These are phyloP conservation scores for Voacanga thouarsii DNA, from an alignment of 257 asterid genomes.

Conservation along the genomic window DNA sequence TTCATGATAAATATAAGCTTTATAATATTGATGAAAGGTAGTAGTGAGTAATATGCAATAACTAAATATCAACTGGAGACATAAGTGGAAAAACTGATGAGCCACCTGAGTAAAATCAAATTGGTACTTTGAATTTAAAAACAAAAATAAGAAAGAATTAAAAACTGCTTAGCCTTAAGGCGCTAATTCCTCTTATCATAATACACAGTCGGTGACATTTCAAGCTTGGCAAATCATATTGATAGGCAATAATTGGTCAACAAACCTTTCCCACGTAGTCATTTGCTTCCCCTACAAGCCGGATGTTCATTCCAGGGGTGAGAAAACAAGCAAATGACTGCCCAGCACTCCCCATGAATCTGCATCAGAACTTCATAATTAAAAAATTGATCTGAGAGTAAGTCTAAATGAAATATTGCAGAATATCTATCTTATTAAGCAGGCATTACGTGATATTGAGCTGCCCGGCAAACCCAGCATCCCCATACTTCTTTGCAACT, in stretches of 20 bases:
- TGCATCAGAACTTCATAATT: conserved; percentile 28
- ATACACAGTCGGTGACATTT: not conserved
- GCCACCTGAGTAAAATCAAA: not conserved
- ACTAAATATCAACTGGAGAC: not conserved
- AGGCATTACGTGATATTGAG: conserved; percentile 66
- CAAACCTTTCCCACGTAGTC: conserved; percentile 95
- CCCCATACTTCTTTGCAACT: conserved; percentile 94
- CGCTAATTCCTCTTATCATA: not conserved
- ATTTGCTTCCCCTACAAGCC: conserved; percentile 89
- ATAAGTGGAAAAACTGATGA: not conserved
- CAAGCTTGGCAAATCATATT: conserved; percentile 1
- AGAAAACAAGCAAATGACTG: conserved; percentile 93
- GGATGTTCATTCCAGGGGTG: conserved; percentile 98
- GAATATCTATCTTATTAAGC: not conserved
- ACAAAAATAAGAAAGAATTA: not conserved
- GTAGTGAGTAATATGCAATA: not conserved
- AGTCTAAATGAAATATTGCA: not conserved
- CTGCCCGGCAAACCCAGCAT: conserved; percentile 96
- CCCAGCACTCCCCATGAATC: conserved; percentile 96
- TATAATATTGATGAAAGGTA: not conserved
- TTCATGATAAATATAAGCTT: not conserved
- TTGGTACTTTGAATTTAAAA: too few species aligned
- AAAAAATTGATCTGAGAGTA: not conserved
- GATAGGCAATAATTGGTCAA: conserved; percentile 5
- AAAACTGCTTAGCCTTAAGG: not conserved